Base-by-base conservation (phyloP, 441 rosid genomes). In the Populus hybrid region DNA sequence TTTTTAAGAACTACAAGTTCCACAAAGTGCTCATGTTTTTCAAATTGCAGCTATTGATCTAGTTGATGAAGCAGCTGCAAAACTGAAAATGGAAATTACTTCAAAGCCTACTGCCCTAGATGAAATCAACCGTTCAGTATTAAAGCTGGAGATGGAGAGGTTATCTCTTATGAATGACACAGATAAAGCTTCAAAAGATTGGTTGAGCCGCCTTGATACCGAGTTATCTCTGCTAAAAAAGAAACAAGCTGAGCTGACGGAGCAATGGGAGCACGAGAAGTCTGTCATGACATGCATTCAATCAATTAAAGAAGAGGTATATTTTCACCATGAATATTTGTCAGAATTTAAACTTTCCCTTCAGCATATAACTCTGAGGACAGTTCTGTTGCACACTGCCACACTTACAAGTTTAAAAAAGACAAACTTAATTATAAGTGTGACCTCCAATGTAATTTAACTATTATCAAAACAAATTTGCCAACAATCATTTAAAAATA, bases 231-330 rank as follows among this genome's bases (percentile, higher is more conserved):
- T 83, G 26, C 79, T 91, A 59, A 93, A 95, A 89, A 87, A 84
- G 86, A 95, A 82, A 86, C 99, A 95, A 84, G 86, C 92, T 69
- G 90, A 87, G 84, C 78, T 93, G 84, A 93, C 97, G 0, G 94
- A 93, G 82, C 97, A 93, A 77, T 97, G 97, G 99, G 99, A 97
- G 88, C 98, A 92, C 32, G 97, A 97, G 88, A 95, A 91, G 86
- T 81, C 95, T 73, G 98, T 97, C 67, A 92, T 97, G 99, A 91
- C 93, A 35, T 89, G 88, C 70, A 89, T 97, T 70, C 95, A 93
- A 77, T 95, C 98, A 12, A 92, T 95, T 67, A 93, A 97, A 83
- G 99, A 97, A 83, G 99, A 95, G 92, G 97, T 90, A 84, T 71
- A 64, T 10, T 61, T 20, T 57, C 32, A 64, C 32, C 20, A 18